A percentile compares a stretch with the other conserved stretches of the same genome.
Conservation (phyloP, 1,139 yeast species). For the Geotrichum klebahnii region DNA sequence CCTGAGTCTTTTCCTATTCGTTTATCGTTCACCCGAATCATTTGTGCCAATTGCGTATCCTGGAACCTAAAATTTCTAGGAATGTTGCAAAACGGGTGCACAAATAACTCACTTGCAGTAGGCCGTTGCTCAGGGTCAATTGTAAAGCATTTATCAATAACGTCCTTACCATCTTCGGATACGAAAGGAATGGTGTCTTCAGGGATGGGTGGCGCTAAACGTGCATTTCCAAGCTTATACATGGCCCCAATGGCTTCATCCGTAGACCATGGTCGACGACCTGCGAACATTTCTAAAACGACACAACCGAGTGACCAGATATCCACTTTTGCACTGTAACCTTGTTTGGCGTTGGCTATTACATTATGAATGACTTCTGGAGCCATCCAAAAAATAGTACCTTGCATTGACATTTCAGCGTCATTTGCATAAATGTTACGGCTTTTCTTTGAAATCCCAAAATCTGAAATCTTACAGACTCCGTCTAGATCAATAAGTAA, state of each 20-base stretch:
- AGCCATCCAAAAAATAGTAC: conserved; percentile 99
- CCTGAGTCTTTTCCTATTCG: background rate
- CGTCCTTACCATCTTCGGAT: conserved; percentile 60
- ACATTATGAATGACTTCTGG: conserved; percentile 91
- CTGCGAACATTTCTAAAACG: conserved; percentile 86
- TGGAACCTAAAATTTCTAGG: conserved; percentile 54
- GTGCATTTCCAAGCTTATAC: conserved; percentile 62
- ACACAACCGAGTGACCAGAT: conserved; percentile 86
- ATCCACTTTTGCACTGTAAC: conserved; percentile 88
- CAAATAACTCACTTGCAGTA: conserved; percentile 66
- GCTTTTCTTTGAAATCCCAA: conserved; percentile 89
- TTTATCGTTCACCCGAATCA: conserved; percentile 49
- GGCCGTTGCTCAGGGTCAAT: conserved; percentile 81
- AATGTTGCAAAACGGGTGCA: conserved; percentile 56
- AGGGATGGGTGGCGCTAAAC: conserved; percentile 90
- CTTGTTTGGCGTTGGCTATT: conserved; percentile 73
- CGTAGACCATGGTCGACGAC: conserved; percentile 47
- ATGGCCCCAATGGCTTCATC: conserved; percentile 51
- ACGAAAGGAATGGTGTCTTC: conserved; percentile 68
- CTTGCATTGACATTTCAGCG: conserved; percentile 96
- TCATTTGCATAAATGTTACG: conserved; percentile 79
- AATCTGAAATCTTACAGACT: conserved; percentile 89
- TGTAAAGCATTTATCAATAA: conserved; percentile 71
- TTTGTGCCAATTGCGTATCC: conserved; percentile 58
- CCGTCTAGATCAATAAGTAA: conserved; percentile 85